Evolutionary conservation across 331 rosid genomes (phyloP).

Genomic region (Ulmus americana): DNA sequence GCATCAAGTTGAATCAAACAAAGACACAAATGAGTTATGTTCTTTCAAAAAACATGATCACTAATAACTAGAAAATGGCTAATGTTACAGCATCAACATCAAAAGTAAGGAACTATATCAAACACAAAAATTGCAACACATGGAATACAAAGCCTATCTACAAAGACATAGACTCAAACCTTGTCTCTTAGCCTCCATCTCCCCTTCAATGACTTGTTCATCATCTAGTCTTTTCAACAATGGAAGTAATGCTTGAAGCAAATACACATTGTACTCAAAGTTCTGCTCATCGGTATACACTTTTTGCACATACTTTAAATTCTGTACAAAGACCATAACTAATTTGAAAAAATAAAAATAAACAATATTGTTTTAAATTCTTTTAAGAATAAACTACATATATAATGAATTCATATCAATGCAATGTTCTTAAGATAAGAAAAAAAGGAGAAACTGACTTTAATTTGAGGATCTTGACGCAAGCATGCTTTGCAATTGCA

Average conservation of each 20-base stretch:
- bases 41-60: no score
- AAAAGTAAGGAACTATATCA: no score
- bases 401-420: not conserved
- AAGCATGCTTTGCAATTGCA: slow-evolving; percentile 88
- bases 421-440: not conserved
- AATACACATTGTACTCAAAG: slow-evolving; percentile 16
- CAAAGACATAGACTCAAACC: slow-evolving; percentile 3
- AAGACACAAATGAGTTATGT: no score
- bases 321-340: slow-evolving; percentile 29
- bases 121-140: not conserved
- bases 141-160: not conserved
- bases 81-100: no score
- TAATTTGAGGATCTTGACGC: slow-evolving; percentile 33
- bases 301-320: slow-evolving; percentile 14
- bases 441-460: slow-evolving; percentile 32
- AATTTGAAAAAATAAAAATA: not conserved
- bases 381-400: not conserved
- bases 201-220: slow-evolving; percentile 20
- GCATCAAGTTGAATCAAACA: no score
- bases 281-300: not conserved
- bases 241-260: slow-evolving; percentile 29
- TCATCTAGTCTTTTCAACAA: slow-evolving; percentile 25
- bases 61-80: no score
- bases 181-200: slow-evolving; percentile 26
- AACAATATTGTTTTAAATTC: not conserved